Percentiles rank a stretch among this genome's conserved stretches.
These are phyloP conservation scores for Boletus rubescentipes DNA, from an alignment of 768 basidiomycete genomes.

Conservation along the genomic window DNA sequence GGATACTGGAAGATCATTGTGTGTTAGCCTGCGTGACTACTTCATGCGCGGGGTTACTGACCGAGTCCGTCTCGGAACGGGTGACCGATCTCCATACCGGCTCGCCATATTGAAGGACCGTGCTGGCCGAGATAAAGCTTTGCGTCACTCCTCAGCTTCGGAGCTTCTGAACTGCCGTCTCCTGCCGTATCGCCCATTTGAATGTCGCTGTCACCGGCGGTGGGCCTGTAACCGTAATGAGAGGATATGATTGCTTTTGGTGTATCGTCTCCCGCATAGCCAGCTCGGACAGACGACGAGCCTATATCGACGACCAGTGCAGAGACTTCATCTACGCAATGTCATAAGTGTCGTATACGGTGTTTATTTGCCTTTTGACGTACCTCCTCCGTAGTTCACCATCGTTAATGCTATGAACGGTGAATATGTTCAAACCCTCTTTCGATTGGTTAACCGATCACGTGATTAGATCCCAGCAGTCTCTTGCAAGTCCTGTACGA, in stretches of 20 bases:
- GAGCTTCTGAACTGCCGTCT: conserved; percentile 30
- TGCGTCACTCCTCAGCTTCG: conserved; percentile 43
- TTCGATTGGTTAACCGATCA: background rate
- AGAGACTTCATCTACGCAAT: conserved; percentile 85
- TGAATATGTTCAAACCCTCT: background rate
- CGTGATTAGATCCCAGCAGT: conserved; percentile 1
- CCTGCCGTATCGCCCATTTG: conserved; percentile 43
- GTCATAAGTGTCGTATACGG: background rate
- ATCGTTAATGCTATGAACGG: conserved; percentile 36
- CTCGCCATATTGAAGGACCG: conserved; percentile 87
- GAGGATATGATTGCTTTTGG: conserved; percentile 92
- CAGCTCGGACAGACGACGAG: conserved; percentile 83
- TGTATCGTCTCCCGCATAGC: conserved; percentile 96
- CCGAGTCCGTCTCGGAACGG: conserved; percentile 84
- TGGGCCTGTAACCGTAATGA: conserved; percentile 73
- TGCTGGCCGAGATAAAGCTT: conserved; percentile 83
- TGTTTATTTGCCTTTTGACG: conserved; percentile 21
- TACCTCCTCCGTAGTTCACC: conserved; percentile 89
- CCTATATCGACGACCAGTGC: conserved; percentile 96
- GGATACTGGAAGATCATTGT: conserved; percentile 44
- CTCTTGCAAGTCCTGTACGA: too few species aligned
- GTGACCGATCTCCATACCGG: conserved; percentile 83
- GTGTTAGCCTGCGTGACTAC: conserved; percentile 1
- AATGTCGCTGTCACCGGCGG: conserved; percentile 30
- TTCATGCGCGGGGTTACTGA: conserved; percentile 38